Evolutionary conservation across 768 basidiomycete species (phyloP), one percentile per base, ranked within the genome.

Genomic region (Boletellus emodensis): DNA sequence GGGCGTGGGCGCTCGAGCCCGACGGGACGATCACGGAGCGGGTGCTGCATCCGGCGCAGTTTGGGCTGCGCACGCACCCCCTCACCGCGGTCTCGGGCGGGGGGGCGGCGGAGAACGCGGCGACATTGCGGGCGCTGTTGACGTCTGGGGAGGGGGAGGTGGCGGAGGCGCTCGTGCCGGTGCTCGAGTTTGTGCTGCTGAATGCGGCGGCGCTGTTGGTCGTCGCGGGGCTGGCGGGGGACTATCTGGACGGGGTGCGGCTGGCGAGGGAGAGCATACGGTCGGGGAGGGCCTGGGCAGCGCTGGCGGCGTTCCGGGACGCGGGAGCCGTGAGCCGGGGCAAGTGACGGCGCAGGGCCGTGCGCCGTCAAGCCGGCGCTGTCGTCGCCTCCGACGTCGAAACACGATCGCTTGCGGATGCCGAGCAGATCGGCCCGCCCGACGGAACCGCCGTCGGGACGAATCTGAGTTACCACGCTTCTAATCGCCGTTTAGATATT

Each of bases 131-230:
- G 54, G 59, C 65, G 30, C 70, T 96, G 60, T 74, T 97, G 22
- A 76, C 71, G 2, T 79, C 80, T 2, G 82, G 82, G 1, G 68
- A 71, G 4, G 63, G 77, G 26, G 17, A 28, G 17, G 72, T 84
- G n/a, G 83, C 85, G 0, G 71, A 73, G 47, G 68, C 67, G 4
- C 64, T 92, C 51, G 73, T 70, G 9, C 79, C 93, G 0, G 77
- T 95, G 34, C 69, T 84, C 43, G 84, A 96, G 61, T 98, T 94
- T 64, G 90, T 98, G 52, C 71, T 94, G 51, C 71, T 98, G 71
- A 97, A 99, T 61, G 82, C 94, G 3, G 84, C 93, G 5, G 94
- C 93, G 13, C 66, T 98, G 49, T 71, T 99, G 37, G 84, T 94
- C 24, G 83, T 97, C 4, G 84, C 90, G 6, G 94, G 93, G 6